Conservation (phyloP, 164 flowering plant genomes). For the Brasenia schreberi region DNA sequence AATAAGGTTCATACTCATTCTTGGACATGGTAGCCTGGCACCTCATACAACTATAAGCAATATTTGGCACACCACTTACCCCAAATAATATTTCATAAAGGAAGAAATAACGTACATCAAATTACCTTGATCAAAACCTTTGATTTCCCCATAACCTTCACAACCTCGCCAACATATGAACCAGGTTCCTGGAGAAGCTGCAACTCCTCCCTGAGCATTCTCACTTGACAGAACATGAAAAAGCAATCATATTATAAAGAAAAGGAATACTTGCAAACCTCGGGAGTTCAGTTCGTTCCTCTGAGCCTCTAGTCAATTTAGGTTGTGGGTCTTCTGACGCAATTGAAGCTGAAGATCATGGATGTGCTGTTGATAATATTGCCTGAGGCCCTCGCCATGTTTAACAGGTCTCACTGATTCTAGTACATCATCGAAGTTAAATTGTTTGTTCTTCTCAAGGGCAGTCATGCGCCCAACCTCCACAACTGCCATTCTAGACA, state of each 20-base stretch:
- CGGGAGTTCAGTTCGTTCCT: slow-evolving; percentile 84
- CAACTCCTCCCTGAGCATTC: slow-evolving; percentile 85
- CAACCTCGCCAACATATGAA: slow-evolving; percentile 98
- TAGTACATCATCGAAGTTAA: neutral
- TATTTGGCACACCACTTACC: no score
- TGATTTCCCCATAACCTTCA: slow-evolving; percentile 96
- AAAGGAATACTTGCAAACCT: slow-evolving; percentile 27
- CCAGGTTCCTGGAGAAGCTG: slow-evolving; percentile 97
- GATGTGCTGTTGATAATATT: slow-evolving; percentile 73
- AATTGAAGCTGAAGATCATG: slow-evolving; percentile 71
- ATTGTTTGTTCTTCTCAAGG: neutral
- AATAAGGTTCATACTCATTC: no score
- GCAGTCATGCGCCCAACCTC: neutral
- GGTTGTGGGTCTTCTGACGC: slow-evolving; percentile 70
- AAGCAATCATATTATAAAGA: neutral
- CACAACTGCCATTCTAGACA: neutral
- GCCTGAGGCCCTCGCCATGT: slow-evolving; percentile 79
- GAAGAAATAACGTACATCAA: no score
- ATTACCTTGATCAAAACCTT: slow-evolving; percentile 85
- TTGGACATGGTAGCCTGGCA: no score
- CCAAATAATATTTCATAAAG: no score
- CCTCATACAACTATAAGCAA: no score
- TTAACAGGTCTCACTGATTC: slow-evolving; percentile 12
- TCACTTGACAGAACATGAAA: slow-evolving; percentile 33
- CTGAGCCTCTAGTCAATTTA: slow-evolving; percentile 91